These are phyloP conservation scores for Lepidium africanum DNA, from an alignment of 345 rosid genomes.

Conservation along the genomic window DNA sequence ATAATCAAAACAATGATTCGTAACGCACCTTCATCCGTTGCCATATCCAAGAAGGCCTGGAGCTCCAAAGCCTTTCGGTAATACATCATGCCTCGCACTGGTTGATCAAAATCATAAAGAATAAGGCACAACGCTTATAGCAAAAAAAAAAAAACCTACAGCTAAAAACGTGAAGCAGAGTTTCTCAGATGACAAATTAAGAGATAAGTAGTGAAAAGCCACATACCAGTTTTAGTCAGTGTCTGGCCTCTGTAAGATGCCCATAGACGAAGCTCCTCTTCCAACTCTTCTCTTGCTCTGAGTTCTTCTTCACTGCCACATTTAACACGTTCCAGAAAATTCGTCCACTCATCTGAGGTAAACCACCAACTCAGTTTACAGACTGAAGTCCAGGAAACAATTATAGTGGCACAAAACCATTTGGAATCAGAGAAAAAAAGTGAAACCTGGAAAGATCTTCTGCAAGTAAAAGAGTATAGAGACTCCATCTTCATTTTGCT, in stretches of 20 bases:
- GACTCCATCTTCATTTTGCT: conserved; percentile 76
- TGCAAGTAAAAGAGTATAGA: conserved; percentile 74
- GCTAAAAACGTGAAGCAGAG: conserved; percentile 17
- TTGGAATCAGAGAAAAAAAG: not conserved
- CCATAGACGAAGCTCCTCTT: conserved; percentile 69
- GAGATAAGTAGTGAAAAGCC: conserved; percentile 5
- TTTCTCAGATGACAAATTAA: conserved; percentile 36
- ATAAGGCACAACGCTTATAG: not conserved
- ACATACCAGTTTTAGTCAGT: conserved; percentile 66
- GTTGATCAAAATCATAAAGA: conserved; percentile 2
- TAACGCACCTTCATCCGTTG: conserved; percentile 47
- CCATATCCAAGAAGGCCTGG: conserved; percentile 77
- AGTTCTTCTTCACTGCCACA: conserved; percentile 50
- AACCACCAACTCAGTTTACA: conserved; percentile 3
- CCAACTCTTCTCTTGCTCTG: conserved; percentile 32
- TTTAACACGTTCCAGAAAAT: conserved; percentile 53
- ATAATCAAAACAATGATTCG: not conserved
- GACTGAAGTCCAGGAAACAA: not conserved
- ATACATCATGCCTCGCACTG: conserved; percentile 89
- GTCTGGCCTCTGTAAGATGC: conserved; percentile 85
- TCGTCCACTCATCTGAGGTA: conserved; percentile 63
- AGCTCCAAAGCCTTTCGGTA: conserved; percentile 75
- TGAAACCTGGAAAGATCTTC: conserved; percentile 72
- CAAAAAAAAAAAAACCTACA: not conserved
- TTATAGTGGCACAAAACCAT: not conserved